Evolutionary conservation across 2,329 filamentous ascomycete genomes (phyloP).

Genomic region (Lecanicillium sp.): DNA sequence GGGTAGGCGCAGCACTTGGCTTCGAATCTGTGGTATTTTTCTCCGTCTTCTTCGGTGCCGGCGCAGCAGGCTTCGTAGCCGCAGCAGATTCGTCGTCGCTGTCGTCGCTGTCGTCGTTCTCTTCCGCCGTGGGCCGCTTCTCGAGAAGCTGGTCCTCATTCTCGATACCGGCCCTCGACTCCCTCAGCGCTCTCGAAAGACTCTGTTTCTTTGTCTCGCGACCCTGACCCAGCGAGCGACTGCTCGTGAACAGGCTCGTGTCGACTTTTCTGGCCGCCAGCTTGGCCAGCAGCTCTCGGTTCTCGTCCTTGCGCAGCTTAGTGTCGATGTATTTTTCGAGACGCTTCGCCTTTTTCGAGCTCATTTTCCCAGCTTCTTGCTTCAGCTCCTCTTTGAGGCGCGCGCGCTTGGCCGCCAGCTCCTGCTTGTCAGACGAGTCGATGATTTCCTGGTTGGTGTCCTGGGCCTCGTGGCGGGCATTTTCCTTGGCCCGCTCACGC

Average conservation of each 20-base stretch:
- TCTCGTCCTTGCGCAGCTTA: constrained; percentile 93
- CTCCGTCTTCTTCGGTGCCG: constrained; percentile 11
- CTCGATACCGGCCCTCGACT: constrained; percentile 58
- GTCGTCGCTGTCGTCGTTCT: constrained; percentile 26
- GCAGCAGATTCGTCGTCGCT: constrained; percentile 20
- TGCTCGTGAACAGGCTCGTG: constrained; percentile 73
- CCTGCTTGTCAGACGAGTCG: constrained; percentile 41
- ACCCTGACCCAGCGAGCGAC: constrained; percentile 66
- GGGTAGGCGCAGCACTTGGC: constrained; percentile 6
- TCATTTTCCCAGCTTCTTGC: constrained; percentile 48
- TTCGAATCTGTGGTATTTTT: not conserved
- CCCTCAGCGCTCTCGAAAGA: constrained; percentile 56
- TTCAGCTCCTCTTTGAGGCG: constrained; percentile 48
- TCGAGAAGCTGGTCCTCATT: constrained; percentile 50
- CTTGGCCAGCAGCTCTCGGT: constrained; percentile 74
- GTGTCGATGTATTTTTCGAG: constrained; percentile 71
- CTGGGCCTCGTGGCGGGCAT: constrained; percentile 33
- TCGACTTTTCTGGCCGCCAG: constrained; percentile 75
- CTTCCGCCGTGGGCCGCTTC: constrained; percentile 24
- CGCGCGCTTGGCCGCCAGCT: constrained; percentile 49
- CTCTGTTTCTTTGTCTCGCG: constrained; percentile 66
- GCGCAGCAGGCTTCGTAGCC: constrained; percentile 5
- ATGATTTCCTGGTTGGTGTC: constrained; percentile 32
- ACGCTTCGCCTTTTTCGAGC: constrained; percentile 60
- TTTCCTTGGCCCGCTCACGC: constrained; percentile 47